Percentiles rank a stretch among this genome's conserved stretches.
These are phyloP conservation scores for Talinum fruticosum DNA, from an alignment of 148 eudicot species.

Conservation along the genomic window DNA sequence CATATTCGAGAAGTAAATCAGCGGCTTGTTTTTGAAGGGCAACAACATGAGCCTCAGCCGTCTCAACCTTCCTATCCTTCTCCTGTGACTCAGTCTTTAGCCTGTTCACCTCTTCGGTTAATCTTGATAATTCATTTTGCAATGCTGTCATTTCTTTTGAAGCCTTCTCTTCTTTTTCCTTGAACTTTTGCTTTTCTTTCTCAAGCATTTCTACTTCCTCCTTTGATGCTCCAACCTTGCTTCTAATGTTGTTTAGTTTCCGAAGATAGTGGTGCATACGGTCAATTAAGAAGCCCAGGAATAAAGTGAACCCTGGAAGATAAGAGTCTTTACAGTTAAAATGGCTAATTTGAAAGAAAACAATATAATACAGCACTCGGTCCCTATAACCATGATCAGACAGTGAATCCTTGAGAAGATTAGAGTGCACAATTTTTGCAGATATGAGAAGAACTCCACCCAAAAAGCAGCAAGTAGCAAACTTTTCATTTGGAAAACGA, in stretches of 20 bases:
- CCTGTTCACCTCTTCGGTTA: slow-evolving; percentile 54
- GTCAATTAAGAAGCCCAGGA: slow-evolving; percentile 82
- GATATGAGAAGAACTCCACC: neutral
- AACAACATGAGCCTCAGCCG: slow-evolving; percentile 85
- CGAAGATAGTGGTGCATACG: slow-evolving; percentile 89
- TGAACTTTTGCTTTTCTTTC: slow-evolving; percentile 62
- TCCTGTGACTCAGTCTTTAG: slow-evolving; percentile 64
- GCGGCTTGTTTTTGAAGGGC: slow-evolving; percentile 97
- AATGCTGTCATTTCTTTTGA: slow-evolving; percentile 43
- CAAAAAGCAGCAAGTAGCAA: neutral
- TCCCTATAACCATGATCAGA: no score
- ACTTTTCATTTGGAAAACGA: neutral
- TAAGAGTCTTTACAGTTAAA: neutral
- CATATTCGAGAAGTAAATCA: slow-evolving; percentile 93
- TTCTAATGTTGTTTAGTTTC: slow-evolving; percentile 54
- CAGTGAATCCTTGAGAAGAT: neutral
- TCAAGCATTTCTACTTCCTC: slow-evolving; percentile 75
- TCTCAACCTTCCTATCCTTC: slow-evolving; percentile 75
- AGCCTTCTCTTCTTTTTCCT: slow-evolving; percentile 69
- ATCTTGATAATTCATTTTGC: slow-evolving; percentile 47
- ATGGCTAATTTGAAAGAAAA: neutral
- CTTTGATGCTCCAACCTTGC: slow-evolving; percentile 51
- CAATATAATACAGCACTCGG: neutral
- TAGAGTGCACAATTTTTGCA: neutral
- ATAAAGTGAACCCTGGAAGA: slow-evolving; percentile 71